Percentiles rank a stretch among this genome's conserved stretches.
These are phyloP conservation scores for Ochetophila trinervis DNA, from an alignment of 306 rosid species.

Conservation along the genomic window DNA sequence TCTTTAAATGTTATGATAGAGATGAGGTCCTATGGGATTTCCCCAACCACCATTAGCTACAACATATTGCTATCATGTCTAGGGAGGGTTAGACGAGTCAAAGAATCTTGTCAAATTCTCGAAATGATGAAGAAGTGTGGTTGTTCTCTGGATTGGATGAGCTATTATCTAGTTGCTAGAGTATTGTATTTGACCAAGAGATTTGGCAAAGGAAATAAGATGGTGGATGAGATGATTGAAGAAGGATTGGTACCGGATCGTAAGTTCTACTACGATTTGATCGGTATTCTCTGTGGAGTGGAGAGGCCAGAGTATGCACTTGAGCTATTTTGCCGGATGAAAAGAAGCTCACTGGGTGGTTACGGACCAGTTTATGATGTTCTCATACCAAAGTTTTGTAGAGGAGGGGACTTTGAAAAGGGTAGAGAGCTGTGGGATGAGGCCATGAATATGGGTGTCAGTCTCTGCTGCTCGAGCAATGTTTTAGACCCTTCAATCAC, in stretches of 20 bases:
- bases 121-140: slow-evolving; percentile 58
- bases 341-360: slow-evolving; percentile 60
- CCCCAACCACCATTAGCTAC: slow-evolving; percentile 58
- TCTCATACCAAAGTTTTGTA: slow-evolving; percentile 72
- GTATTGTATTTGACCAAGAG: slow-evolving; percentile 66
- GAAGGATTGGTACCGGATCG: slow-evolving; percentile 52
- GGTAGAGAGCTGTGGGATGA: slow-evolving; percentile 83
- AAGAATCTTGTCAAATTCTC: slow-evolving; percentile 63
- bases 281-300: slow-evolving; percentile 72
- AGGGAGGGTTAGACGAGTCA: slow-evolving; percentile 69
- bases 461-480: slow-evolving; percentile 54
- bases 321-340: slow-evolving; percentile 74
- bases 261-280: slow-evolving; percentile 76
- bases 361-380: slow-evolving; percentile 82
- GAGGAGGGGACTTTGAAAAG: slow-evolving; percentile 67
- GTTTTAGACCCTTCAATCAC: slow-evolving; percentile 77
- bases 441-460: slow-evolving; percentile 56
- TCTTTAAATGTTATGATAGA: slow-evolving; percentile 79
- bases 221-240: slow-evolving; percentile 67
- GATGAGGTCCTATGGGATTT: slow-evolving; percentile 58
- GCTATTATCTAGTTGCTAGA: slow-evolving; percentile 66
- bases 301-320: slow-evolving; percentile 70
- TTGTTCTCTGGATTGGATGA: slow-evolving; percentile 58
- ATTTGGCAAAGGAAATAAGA: slow-evolving; percentile 70
- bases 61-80: slow-evolving; percentile 70